These are phyloP conservation scores for Lindgomyces ingoldianus DNA, from an alignment of 495 filamentous ascomycete genomes.

Conservation along the genomic window DNA sequence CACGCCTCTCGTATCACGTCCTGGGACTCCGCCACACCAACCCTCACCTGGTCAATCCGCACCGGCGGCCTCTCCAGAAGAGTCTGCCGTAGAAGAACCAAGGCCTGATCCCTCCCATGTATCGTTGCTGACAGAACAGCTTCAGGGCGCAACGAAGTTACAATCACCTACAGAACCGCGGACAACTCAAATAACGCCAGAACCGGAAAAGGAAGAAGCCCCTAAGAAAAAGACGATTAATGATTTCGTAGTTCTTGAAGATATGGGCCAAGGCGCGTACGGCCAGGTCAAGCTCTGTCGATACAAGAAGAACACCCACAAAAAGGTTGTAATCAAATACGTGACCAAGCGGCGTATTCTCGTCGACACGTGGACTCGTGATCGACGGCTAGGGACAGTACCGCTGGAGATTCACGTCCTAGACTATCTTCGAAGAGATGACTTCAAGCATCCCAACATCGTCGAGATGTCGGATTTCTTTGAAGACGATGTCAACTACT, in stretches of 20 bases:
- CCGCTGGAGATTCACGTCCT: slow-evolving; percentile 97
- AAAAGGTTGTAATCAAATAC: slow-evolving; percentile 94
- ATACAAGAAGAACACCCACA: slow-evolving; percentile 70
- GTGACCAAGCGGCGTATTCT: slow-evolving; percentile 96
- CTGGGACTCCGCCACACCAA: slow-evolving; percentile 67
- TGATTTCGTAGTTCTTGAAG: slow-evolving; percentile 91
- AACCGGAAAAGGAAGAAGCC: slow-evolving; percentile 25
- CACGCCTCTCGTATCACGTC: slow-evolving; percentile 61
- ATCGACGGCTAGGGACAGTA: slow-evolving; percentile 92
- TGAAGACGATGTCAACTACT: slow-evolving; percentile 96
- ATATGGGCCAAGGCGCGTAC: slow-evolving; percentile 98
- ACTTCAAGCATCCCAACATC: slow-evolving; percentile 88
- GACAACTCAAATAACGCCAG: slow-evolving; percentile 38
- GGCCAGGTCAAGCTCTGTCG: slow-evolving; percentile 96
- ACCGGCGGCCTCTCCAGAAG: slow-evolving; percentile 39
- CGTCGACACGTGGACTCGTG: slow-evolving; percentile 97
- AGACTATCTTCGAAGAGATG: slow-evolving; percentile 87
- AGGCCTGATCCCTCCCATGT: slow-evolving; percentile 36
- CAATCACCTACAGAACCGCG: slow-evolving; percentile 9
- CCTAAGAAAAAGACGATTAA: slow-evolving; percentile 75
- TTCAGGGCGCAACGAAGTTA: slow-evolving; percentile 60
- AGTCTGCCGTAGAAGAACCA: slow-evolving; percentile 14
- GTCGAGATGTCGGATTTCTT: slow-evolving; percentile 99
- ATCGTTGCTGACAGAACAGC: slow-evolving; percentile 70
- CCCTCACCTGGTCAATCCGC: slow-evolving; percentile 74